Conservation (phyloP, 495 filamentous ascomycete genomes). For the Penicillium cosmopolitanum region DNA sequence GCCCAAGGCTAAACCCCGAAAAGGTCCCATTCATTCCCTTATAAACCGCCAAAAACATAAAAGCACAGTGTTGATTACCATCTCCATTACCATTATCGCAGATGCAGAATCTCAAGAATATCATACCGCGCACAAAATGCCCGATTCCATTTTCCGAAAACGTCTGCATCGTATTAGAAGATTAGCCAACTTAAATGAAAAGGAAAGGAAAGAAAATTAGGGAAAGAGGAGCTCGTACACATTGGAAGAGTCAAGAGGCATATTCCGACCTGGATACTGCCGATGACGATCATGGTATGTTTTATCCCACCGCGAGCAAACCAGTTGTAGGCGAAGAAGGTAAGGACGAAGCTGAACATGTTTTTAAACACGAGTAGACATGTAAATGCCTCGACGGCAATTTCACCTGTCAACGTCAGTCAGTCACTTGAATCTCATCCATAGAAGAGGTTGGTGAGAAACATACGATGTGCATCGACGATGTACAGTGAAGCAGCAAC, state of each 20-base stretch:
- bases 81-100: conserved; percentile 31
- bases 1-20: no score
- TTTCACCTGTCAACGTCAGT: conserved; percentile 58
- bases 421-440: no score
- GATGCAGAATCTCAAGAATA: conserved; percentile 60
- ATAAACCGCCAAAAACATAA: no score
- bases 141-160: conserved; percentile 79
- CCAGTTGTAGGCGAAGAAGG: conserved; percentile 83
- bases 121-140: conserved; percentile 72
- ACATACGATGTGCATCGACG: conserved; percentile 88
- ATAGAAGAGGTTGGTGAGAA: not conserved
- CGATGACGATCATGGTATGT: conserved; percentile 70
- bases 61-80: no score
- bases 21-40: no score
- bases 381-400: conserved; percentile 90
- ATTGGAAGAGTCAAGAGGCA: conserved; percentile 76
- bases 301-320: conserved; percentile 60
- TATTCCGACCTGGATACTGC: conserved; percentile 73
- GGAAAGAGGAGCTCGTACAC: conserved; percentile 57
- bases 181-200: not conserved
- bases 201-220: not conserved
- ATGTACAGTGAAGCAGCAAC: conserved; percentile 88
- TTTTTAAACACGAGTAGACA: conserved; percentile 93
- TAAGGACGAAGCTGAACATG: conserved; percentile 85
- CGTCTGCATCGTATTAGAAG: conserved; percentile 51